These are phyloP conservation scores for Carex pumila DNA, from an alignment of 176 grass and related monocot genomes.

Conservation along the genomic window DNA sequence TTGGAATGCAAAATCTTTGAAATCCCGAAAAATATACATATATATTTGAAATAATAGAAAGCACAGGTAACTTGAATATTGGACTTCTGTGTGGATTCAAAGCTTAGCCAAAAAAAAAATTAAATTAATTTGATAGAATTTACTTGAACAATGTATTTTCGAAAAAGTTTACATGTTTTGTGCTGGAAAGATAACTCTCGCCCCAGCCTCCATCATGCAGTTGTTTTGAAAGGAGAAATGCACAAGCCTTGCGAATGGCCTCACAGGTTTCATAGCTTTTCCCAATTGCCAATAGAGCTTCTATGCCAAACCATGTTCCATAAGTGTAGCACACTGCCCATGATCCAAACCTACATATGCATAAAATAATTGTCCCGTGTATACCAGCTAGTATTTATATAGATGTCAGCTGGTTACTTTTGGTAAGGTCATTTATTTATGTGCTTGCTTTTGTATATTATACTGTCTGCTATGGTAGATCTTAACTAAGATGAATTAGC, in stretches of 20 bases:
- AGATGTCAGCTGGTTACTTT: not conserved
- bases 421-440: not conserved
- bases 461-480: no score
- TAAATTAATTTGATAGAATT: not conserved
- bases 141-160: not conserved
- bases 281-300: constrained; percentile 27
- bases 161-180: constrained; percentile 18
- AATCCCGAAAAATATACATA: not conserved
- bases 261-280: constrained; percentile 21
- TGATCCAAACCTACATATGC: constrained; percentile 37
- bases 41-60: not conserved
- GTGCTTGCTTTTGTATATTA: no score
- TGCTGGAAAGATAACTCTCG: constrained; percentile 47
- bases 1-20: not conserved
- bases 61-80: not conserved
- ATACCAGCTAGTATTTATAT: not conserved
- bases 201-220: constrained; percentile 46
- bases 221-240: constrained; percentile 47
- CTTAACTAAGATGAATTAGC: not conserved
- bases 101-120: no score
- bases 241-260: constrained; percentile 32
- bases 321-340: constrained; percentile 53
- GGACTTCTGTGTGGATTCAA: not conserved
- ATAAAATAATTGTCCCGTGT: not conserved
- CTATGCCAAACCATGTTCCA: constrained; percentile 40